Evolutionary conservation across 352 stramenopile species (phyloP).

Genomic region (Phytophthora fragariae): DNA sequence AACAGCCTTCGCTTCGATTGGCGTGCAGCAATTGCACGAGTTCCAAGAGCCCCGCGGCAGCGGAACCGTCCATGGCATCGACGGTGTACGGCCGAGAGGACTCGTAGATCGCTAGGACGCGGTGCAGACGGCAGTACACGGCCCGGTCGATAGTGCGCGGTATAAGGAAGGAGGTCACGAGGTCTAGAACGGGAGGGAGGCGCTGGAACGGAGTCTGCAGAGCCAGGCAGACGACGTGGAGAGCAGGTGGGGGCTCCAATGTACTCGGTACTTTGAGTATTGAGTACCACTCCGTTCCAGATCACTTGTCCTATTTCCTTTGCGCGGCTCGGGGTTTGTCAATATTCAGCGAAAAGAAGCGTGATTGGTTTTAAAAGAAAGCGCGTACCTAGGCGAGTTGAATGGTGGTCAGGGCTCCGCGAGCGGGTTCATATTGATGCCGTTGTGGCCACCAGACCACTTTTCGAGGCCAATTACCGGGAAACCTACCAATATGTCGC

Average conservation of each 20-base stretch:
- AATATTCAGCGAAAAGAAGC: too few species aligned
- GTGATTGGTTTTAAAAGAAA: too few species aligned
- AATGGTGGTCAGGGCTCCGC: too few species aligned
- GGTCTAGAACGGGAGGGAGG: neutral
- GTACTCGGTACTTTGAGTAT: neutral
- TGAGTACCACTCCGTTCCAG: too few species aligned
- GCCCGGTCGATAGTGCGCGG: slow-evolving; percentile 10
- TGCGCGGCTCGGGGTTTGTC: too few species aligned
- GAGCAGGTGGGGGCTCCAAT: neutral
- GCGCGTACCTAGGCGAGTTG: too few species aligned
- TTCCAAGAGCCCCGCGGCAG: neutral
- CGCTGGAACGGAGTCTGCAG: neutral
- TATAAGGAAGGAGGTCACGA: slow-evolving; percentile 1
- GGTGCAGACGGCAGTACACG: neutral
- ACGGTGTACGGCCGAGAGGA: neutral
- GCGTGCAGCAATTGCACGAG: slow-evolving; percentile 7
- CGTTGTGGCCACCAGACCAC: too few species aligned
- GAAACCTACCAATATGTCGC: too few species aligned
- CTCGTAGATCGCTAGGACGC: neutral
- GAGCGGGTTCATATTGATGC: too few species aligned
- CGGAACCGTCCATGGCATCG: slow-evolving; percentile 10
- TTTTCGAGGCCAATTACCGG: too few species aligned
- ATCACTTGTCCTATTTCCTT: too few species aligned
- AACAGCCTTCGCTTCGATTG: slow-evolving; percentile 13
- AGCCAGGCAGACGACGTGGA: neutral